Conservation (phyloP, 352 stramenopile genomes). For the Phytophthora cryptogea region DNA sequence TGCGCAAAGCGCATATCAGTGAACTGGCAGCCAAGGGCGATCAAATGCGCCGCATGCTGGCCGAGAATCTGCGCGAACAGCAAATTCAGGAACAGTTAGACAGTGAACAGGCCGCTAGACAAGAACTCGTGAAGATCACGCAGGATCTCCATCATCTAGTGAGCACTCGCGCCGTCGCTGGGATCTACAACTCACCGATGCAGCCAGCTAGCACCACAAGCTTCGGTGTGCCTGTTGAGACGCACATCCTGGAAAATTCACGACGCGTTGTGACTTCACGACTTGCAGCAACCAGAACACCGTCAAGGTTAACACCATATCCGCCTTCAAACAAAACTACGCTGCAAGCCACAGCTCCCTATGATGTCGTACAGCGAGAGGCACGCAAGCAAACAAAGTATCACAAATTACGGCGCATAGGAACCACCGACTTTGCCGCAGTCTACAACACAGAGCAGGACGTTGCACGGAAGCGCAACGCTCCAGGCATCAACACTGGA, state of each 20-base stretch:
- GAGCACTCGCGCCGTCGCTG: conserved; percentile 53
- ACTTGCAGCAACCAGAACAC: conserved; percentile 38
- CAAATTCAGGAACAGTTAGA: conserved; percentile 45
- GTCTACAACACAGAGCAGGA: conserved; percentile 57
- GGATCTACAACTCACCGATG: conserved; percentile 66
- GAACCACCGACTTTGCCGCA: conserved; percentile 48
- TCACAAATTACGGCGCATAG: conserved; percentile 56
- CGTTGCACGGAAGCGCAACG: conserved; percentile 40
- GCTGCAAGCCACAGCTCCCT: conserved; percentile 50
- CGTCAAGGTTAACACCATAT: conserved; percentile 52
- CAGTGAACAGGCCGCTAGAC: conserved; percentile 38
- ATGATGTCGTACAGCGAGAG: conserved; percentile 44
- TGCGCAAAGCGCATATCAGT: conserved; percentile 59
- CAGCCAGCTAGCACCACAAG: conserved; percentile 39
- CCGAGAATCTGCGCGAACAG: conserved; percentile 48
- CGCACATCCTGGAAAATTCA: conserved; percentile 62
- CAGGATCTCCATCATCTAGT: conserved; percentile 70
- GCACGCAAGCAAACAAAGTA: conserved; percentile 66
- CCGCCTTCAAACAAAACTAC: conserved; percentile 56
- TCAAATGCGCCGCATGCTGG: conserved; percentile 46
- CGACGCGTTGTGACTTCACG: conserved; percentile 40
- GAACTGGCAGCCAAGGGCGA: conserved; percentile 59
- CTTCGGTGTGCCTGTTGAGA: conserved; percentile 65
- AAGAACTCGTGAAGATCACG: conserved; percentile 57
- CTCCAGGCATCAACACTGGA: conserved; percentile 55